Percentiles rank a stretch among this genome's conserved stretches.
Evolutionary conservation across 306 rosid genomes (phyloP).

Genomic region (Vigna radiata): DNA sequence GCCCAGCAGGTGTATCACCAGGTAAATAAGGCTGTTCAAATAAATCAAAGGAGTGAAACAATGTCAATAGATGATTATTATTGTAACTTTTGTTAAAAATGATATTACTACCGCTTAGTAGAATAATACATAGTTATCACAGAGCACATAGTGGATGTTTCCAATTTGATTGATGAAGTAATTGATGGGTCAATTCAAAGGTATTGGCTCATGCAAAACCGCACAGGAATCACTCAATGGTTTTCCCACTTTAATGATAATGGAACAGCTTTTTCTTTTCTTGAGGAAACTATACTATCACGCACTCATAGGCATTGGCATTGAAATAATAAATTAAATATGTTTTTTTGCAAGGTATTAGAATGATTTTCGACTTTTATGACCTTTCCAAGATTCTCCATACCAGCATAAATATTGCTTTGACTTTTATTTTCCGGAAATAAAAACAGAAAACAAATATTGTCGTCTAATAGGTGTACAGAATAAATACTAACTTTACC

Average conservation of each 20-base stretch:
- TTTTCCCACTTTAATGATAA: conserved; percentile 8
- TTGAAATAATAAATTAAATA: conserved; percentile 1
- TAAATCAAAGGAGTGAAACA: conserved; percentile 4
- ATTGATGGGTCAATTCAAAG: conserved; percentile 40
- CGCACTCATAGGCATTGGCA: neutral
- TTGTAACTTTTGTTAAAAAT: neutral
- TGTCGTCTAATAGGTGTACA: conserved; percentile 13
- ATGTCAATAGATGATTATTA: neutral
- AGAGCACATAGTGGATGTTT: neutral
- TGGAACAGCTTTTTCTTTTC: conserved; percentile 8
- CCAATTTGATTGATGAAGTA: neutral
- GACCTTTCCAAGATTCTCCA: conserved; percentile 17
- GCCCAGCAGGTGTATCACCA: conserved; percentile 81
- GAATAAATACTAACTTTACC: neutral
- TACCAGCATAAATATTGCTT: neutral
- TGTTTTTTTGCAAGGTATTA: neutral
- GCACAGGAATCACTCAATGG: conserved; percentile 5
- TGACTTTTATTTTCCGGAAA: conserved; percentile 17
- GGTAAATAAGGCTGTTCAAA: conserved; percentile 88
- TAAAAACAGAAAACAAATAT: neutral
- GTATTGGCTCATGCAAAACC: conserved; percentile 25
- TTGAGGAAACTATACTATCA: conserved; percentile 1
- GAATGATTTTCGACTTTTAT: conserved; percentile 2
- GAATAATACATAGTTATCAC: neutral
- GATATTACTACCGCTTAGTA: neutral